Conservation (phyloP, 352 stramenopile species). For the Discostella stelligera region DNA sequence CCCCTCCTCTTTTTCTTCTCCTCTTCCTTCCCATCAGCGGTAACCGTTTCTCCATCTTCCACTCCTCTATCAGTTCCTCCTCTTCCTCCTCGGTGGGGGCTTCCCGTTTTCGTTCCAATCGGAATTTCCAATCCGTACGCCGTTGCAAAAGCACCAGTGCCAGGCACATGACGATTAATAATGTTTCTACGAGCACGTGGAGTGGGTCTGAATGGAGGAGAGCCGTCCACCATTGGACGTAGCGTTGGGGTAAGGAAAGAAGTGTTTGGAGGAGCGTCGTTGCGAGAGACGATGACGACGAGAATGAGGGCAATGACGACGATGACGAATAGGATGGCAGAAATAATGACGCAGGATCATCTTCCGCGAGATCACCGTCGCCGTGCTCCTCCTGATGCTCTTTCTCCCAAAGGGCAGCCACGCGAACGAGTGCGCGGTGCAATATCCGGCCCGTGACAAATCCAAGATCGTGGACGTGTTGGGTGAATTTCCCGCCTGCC, state of each 20-base stretch:
- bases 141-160: conserved; percentile 88
- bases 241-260: conserved; percentile 33
- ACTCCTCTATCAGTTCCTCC: conserved; percentile 85
- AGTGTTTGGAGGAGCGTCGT: background rate
- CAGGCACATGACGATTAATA: conserved; percentile 93
- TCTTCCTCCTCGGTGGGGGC: conserved; percentile 89
- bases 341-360: background rate
- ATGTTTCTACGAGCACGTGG: conserved; percentile 96
- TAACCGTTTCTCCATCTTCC: conserved; percentile 55
- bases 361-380: background rate
- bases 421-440: background rate
- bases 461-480: conserved; percentile 39
- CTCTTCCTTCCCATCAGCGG: conserved; percentile 13
- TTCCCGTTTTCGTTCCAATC: conserved; percentile 77
- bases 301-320: background rate
- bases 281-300: background rate
- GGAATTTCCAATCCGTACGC: conserved; percentile 57
- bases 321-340: background rate
- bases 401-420: background rate
- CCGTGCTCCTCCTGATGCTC: background rate
- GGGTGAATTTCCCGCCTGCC: conserved; percentile 39
- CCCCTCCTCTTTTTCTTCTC: background rate
- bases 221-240: conserved; percentile 79
- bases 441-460: conserved; percentile 21
- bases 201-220: conserved; percentile 83